Conservation (phyloP, 345 rosid genomes). For the Gynandropsis gynandra region DNA sequence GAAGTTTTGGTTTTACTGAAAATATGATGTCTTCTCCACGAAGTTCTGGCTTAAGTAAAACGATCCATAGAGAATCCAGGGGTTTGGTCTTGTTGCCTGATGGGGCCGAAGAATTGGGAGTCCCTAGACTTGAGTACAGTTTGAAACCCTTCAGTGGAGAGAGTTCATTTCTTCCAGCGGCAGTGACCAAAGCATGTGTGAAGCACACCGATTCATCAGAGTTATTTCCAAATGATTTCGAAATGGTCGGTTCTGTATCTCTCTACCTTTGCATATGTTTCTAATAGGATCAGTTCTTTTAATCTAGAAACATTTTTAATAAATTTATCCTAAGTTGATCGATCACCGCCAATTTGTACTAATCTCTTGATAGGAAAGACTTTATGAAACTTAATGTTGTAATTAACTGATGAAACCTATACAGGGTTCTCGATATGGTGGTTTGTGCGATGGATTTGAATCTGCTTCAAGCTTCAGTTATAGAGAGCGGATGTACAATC, state of each 20-base stretch:
- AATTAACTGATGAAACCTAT: slow-evolving; percentile 22
- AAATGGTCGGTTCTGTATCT: slow-evolving; percentile 38
- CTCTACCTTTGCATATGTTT: slow-evolving; percentile 14
- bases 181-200: slow-evolving; percentile 24
- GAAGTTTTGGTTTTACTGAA: slow-evolving; percentile 28
- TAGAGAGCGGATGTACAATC: slow-evolving; percentile 32
- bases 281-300: slow-evolving; percentile 1
- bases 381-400: neutral
- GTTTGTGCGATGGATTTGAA: slow-evolving; percentile 36
- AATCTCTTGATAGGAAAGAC: neutral
- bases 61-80: slow-evolving; percentile 25
- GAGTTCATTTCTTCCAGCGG: slow-evolving; percentile 26
- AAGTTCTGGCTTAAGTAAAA: slow-evolving; percentile 27
- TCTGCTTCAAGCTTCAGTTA: slow-evolving; percentile 35
- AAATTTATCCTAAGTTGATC: neutral
- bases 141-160: slow-evolving; percentile 30
- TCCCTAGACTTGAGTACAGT: slow-evolving; percentile 23
- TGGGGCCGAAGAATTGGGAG: slow-evolving; percentile 30
- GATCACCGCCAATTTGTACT: neutral
- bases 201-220: slow-evolving; percentile 21
- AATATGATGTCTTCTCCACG: slow-evolving; percentile 22
- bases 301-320: neutral
- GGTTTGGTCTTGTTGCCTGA: slow-evolving; percentile 21
- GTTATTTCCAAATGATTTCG: slow-evolving; percentile 32
- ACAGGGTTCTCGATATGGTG: slow-evolving; percentile 42